These are phyloP conservation scores for Salix arbutifolia DNA, from an alignment of 345 rosid species.

Conservation along the genomic window DNA sequence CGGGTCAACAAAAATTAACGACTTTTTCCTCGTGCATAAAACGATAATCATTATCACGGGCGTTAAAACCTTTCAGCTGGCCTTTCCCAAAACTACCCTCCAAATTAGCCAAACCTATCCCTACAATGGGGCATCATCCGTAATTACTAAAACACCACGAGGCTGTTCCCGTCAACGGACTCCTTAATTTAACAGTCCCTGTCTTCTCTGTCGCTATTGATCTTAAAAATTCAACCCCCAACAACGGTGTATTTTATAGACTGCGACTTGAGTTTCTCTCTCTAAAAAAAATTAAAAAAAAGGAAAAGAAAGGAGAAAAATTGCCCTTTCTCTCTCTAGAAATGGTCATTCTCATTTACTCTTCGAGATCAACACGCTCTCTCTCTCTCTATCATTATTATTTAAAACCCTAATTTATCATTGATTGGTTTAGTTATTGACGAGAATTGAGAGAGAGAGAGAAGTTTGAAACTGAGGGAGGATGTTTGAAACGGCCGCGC, in stretches of 20 bases:
- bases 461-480: no score
- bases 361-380: not conserved
- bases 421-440: not conserved
- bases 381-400: not conserved
- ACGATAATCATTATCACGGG: no score
- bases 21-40: no score
- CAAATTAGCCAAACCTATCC: no score
- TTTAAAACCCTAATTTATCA: slow-evolving; percentile 14
- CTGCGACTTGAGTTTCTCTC: not conserved
- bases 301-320: not conserved
- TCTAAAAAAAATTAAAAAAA: not conserved
- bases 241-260: not conserved
- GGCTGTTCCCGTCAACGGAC: not conserved
- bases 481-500: slow-evolving; percentile 30
- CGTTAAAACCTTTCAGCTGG: no score
- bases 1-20: no score
- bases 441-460: not conserved
- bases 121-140: not conserved
- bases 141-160: not conserved
- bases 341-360: slow-evolving; percentile 14
- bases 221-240: not conserved
- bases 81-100: no score
- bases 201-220: no score
- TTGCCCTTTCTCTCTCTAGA: slow-evolving; percentile 1
- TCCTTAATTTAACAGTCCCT: no score